phyloP scores from a whole-genome alignment of 2,329 filamentous ascomycete genomes.

The Trematosphaeria pertusa region DNA sequence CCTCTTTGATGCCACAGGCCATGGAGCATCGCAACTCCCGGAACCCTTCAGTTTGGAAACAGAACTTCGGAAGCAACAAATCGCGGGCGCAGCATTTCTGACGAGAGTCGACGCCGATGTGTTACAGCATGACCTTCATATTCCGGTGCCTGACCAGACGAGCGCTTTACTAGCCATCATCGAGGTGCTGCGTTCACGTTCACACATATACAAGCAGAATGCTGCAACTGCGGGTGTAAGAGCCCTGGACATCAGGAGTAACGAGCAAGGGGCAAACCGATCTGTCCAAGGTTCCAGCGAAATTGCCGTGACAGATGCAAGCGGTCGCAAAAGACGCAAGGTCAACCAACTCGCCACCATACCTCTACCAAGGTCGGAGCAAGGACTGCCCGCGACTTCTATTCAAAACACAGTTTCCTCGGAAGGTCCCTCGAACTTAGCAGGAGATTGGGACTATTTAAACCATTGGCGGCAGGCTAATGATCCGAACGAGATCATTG shows the following conservation, averaged over 20 bases:
- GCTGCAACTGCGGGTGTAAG: constrained; percentile 4
- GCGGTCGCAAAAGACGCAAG: constrained; percentile 5
- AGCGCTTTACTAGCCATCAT: constrained; percentile 66
- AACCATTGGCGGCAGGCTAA: constrained; percentile 28
- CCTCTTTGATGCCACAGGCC: constrained; percentile 52
- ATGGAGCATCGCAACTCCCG: constrained; percentile 50
- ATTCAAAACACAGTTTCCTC: background rate
- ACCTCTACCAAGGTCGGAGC: constrained; percentile 3
- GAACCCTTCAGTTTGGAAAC: constrained; percentile 61
- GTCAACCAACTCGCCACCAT: constrained; percentile 11
- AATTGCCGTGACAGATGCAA: background rate
- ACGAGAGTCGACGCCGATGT: constrained; percentile 59
- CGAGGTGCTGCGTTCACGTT: constrained; percentile 55
- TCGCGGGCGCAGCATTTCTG: constrained; percentile 71
- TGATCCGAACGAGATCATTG: background rate
- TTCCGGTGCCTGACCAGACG: constrained; percentile 67
- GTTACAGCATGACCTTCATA: constrained; percentile 63
- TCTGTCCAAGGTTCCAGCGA: background rate
- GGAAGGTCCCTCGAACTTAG: too few relatives aligned
- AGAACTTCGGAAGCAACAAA: constrained; percentile 65
- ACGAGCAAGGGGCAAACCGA: background rate
- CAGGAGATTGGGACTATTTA: constrained; percentile 38
- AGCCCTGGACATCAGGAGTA: constrained; percentile 4
- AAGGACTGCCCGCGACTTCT: background rate
- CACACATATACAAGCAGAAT: constrained; percentile 12